Evolutionary conservation across 306 rosid genomes (phyloP), one percentile per base, ranked within the genome.

Genomic region (Cicer chorassanicum): DNA sequence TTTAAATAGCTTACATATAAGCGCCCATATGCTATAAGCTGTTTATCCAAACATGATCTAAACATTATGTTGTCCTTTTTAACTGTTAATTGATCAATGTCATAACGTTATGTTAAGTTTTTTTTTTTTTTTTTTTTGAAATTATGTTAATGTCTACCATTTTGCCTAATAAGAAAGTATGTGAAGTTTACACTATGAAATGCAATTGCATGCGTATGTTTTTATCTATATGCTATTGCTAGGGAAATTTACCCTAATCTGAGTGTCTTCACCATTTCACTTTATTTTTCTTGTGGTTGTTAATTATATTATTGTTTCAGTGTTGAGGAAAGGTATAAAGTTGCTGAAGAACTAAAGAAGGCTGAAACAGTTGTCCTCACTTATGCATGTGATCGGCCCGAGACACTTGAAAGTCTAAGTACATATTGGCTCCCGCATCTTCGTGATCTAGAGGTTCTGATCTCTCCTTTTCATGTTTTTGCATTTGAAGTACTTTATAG

Each of bases 321-420:
- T 68, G 42, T 86, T 2, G 98, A 89, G 84, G 97, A 95, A 80
- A 81, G 81, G 65, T 84, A 65, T 78, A 92, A 78, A 85, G 98
- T 95, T 85, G 88, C 98, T 42, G 99, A 95, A 77, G 99, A 95
- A 74, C 84, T 95, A 82, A 87, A 87, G 89, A 85, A 89, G 29
- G 97, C 99, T 81, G 99, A 95, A 81, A 90, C 98, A 5, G 88
- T 95, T 19, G 98, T 95, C 76, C 92, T 95, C 41, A 92, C 99
- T 21, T 95, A 95, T 83, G 99, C 99, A 2, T 95, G 99, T 50
- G 96, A 92, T 77, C 86, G 85, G 19, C 98, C 95, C 1, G 87
- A 90, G 70, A 89, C 99, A 8, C 97, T 92, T 63, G 99, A 89
- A 45, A 88, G 87, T 39, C 79, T 95, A 75, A 90, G 98, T 82